Evolutionary conservation across 2,329 filamentous ascomycete genomes (phyloP).

Genomic region (Lachnum nothofagi): DNA sequence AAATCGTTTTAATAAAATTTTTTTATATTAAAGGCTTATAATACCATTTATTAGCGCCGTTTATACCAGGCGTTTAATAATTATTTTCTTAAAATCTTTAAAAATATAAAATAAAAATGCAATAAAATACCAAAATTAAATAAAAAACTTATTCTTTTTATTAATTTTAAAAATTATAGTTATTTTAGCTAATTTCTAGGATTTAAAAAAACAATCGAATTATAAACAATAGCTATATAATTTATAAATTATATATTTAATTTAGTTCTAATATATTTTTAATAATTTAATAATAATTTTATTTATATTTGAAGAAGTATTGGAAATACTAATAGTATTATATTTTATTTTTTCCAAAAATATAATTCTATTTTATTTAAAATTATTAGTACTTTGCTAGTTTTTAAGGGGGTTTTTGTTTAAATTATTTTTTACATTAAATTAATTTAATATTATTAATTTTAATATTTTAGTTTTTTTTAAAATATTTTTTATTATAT

Average conservation of each 20-base stretch:
- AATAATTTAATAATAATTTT: neutral
- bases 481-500: neutral
- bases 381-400: neutral
- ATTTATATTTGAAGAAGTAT: neutral
- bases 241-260: neutral
- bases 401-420: neutral
- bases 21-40: too few species aligned
- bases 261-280: neutral
- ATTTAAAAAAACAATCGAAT: neutral
- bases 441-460: neutral
- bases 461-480: neutral
- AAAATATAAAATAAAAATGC: neutral
- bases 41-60: neutral
- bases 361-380: too few species aligned
- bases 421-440: neutral
- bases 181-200: neutral
- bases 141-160: too few species aligned
- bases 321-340: neutral
- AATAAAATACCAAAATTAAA: too few species aligned
- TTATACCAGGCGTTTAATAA: neutral
- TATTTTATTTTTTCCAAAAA: neutral
- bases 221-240: too few species aligned
- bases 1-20: too few species aligned
- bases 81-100: neutral
- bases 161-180: neutral